These are phyloP conservation scores for Phytophthora kernoviae DNA, from an alignment of 352 stramenopile genomes.

Conservation along the genomic window DNA sequence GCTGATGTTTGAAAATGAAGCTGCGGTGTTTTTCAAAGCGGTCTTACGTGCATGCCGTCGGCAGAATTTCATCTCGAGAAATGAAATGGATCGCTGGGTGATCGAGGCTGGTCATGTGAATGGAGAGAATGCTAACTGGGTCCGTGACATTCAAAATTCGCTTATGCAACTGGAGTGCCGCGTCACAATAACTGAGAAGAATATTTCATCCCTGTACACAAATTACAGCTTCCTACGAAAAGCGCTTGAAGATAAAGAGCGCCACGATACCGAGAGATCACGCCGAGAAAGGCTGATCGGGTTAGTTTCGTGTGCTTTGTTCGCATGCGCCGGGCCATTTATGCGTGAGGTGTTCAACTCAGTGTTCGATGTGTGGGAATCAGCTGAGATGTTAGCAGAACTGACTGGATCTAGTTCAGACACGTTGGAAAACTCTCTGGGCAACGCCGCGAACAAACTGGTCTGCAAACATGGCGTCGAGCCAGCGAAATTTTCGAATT, in stretches of 20 bases:
- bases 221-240: conserved; percentile 2
- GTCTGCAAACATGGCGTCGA: conserved; percentile 1
- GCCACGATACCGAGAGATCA: background rate
- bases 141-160: conserved; percentile 28
- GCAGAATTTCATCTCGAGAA: conserved; percentile 4
- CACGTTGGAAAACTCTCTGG: background rate
- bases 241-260: conserved; percentile 4
- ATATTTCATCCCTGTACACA: conserved; percentile 7
- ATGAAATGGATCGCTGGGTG: conserved; percentile 15
- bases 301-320: background rate
- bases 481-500: background rate
- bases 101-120: conserved; percentile 33
- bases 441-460: background rate
- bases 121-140: conserved; percentile 35
- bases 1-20: conserved; percentile 34
- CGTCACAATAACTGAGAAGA: conserved; percentile 3
- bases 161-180: conserved; percentile 11
- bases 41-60: conserved; percentile 22
- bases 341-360: background rate
- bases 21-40: conserved; percentile 35
- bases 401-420: background rate
- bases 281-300: conserved; percentile 2
- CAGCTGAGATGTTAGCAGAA: background rate
- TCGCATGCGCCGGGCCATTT: background rate
- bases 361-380: background rate